phyloP scores from a whole-genome alignment of 257 asterid genomes.

The Paulownia fortunei region DNA sequence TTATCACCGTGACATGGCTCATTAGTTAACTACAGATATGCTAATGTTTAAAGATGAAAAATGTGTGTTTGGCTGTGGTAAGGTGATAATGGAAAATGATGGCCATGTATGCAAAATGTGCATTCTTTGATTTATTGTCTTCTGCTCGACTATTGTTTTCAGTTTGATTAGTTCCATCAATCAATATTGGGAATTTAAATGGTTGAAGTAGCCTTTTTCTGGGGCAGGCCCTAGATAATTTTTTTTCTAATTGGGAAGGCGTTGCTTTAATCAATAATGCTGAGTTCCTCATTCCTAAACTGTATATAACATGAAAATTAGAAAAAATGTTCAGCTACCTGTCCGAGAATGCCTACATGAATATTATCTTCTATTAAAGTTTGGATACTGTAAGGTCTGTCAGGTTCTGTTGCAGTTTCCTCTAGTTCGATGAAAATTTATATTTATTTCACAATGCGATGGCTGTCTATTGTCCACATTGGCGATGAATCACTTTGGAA shows the following conservation, averaged over 20 bases:
- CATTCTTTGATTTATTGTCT: conserved; percentile 3
- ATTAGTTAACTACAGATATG: conserved; percentile 18
- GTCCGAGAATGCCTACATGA: conserved; percentile 12
- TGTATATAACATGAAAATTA: background rate
- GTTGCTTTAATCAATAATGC: background rate
- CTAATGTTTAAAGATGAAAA: conserved; percentile 19
- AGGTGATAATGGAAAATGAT: conserved; percentile 9
- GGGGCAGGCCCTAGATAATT: background rate
- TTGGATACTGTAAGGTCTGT: conserved; percentile 8
- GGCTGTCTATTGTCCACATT: conserved; percentile 6
- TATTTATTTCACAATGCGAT: background rate
- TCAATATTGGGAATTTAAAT: background rate
- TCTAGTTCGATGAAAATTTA: background rate
- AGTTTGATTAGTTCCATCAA: conserved; percentile 13
- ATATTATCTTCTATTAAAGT: background rate
- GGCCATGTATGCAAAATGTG: conserved; percentile 1
- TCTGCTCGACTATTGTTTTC: background rate
- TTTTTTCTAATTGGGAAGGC: background rate
- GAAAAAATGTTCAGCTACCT: conserved; percentile 7
- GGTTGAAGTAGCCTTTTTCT: background rate
- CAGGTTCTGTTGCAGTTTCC: background rate
- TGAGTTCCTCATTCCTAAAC: background rate
- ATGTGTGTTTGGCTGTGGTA: background rate
- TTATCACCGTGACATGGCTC: conserved; percentile 11
- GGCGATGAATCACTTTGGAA: conserved; percentile 14